Evolutionary conservation across 163 green algal species (phyloP).

Genomic region (Chlamydomonas reinhardtii): DNA sequence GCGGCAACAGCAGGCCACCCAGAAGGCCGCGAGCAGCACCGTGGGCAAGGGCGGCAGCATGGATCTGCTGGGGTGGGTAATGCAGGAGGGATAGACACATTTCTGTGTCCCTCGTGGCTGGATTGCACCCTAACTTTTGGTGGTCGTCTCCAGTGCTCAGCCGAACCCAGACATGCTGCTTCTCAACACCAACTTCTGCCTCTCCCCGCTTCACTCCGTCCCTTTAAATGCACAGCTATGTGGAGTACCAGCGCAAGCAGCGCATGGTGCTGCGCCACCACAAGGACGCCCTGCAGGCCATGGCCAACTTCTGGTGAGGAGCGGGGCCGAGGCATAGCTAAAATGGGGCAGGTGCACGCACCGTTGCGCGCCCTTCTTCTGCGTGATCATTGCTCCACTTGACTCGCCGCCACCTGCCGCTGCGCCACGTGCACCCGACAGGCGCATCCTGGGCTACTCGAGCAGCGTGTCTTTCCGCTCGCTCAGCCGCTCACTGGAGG

Average conservation of each 20-base stretch:
- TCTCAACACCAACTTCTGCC: no score
- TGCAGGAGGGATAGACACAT: no score
- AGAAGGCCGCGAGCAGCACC: conserved; percentile 30
- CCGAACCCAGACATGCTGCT: no score
- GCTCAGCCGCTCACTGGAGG: conserved; percentile 21
- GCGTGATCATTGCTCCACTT: no score
- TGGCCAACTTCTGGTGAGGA: conserved; percentile 67
- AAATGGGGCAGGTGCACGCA: no score
- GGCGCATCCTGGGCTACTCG: conserved; percentile 19
- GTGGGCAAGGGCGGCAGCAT: conserved; percentile 37
- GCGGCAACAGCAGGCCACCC: conserved; percentile 37
- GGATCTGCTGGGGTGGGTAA: conserved; percentile 44
- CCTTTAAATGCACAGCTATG: conserved; percentile 27
- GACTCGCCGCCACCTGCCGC: no score
- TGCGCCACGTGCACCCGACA: background rate
- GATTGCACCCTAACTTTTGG: no score
- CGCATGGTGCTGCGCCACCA: conserved; percentile 55
- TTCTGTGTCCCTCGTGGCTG: no score
- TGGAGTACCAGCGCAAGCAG: conserved; percentile 61
- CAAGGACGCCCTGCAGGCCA: conserved; percentile 64
- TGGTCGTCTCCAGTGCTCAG: no score
- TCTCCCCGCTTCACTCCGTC: no score
- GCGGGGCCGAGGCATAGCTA: background rate
- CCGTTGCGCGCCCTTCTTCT: no score
- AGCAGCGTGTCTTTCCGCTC: conserved; percentile 28